Conservation (phyloP, 1,284 basidiomycete genomes). For the Trametes hirsuta region DNA sequence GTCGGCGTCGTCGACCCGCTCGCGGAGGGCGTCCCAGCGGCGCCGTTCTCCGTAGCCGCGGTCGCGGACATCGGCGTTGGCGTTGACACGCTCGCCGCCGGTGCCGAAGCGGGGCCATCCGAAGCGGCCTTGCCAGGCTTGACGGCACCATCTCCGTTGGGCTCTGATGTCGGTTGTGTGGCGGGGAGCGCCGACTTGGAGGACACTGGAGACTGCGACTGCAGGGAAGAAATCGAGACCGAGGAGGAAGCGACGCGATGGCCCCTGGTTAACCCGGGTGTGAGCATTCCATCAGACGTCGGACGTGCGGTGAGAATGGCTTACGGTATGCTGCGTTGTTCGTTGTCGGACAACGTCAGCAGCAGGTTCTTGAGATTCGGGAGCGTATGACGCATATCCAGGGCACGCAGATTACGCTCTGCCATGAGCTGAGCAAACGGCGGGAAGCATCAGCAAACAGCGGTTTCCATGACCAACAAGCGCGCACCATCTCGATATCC, state of each 20-base stretch:
- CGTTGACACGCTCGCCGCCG: neutral
- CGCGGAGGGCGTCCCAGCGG: slow-evolving; percentile 41
- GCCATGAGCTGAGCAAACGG: slow-evolving; percentile 74
- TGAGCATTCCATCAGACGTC: slow-evolving; percentile 5
- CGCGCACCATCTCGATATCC: slow-evolving; percentile 88
- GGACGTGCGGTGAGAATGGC: slow-evolving; percentile 20
- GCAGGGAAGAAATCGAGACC: slow-evolving; percentile 30
- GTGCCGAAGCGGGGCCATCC: neutral
- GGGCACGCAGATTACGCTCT: slow-evolving; percentile 81
- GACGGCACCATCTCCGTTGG: slow-evolving; percentile 10
- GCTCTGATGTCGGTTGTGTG: slow-evolving; percentile 14
- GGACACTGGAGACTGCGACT: slow-evolving; percentile 34
- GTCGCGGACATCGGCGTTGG: neutral
- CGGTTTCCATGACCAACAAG: slow-evolving; percentile 7
- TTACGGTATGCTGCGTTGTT: slow-evolving; percentile 51
- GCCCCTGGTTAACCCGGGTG: slow-evolving; percentile 6
- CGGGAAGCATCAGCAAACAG: slow-evolving; percentile 13
- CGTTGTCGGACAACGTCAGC: slow-evolving; percentile 80
- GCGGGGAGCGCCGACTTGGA: slow-evolving; percentile 26
- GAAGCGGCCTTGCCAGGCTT: neutral
- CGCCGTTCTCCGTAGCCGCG: slow-evolving; percentile 10
- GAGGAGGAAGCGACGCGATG: slow-evolving; percentile 28
- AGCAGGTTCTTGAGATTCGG: slow-evolving; percentile 95
- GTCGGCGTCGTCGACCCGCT: slow-evolving; percentile 63
- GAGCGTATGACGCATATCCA: slow-evolving; percentile 95